These are phyloP conservation scores for Parmales sp. DNA, from an alignment of 108 stramenopile genomes.

Conservation along the genomic window DNA sequence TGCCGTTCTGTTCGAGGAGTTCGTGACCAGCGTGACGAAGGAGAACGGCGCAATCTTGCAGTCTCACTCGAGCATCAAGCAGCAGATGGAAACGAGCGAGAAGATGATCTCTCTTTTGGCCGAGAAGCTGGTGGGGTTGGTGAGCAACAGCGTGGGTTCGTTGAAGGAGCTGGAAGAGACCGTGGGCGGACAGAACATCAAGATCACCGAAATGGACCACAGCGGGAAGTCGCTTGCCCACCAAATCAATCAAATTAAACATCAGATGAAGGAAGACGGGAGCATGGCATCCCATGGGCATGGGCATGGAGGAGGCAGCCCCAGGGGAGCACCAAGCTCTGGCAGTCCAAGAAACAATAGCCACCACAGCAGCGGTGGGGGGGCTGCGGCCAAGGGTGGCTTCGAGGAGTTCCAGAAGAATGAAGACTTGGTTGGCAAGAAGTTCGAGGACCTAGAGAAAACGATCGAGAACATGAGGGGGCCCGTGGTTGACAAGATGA, in stretches of 20 bases:
- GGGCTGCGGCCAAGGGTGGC: too few species aligned
- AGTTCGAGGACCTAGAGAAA: too few species aligned
- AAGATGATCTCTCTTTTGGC: not conserved
- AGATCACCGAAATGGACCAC: not conserved
- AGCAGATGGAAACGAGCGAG: conserved; percentile 1
- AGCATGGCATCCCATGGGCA: too few species aligned
- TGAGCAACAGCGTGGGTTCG: not conserved
- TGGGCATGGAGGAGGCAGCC: too few species aligned
- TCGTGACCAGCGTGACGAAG: not conserved
- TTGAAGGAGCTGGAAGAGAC: conserved; percentile 2
- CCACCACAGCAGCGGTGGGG: too few species aligned
- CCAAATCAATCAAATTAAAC: not conserved
- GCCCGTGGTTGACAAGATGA: too few species aligned
- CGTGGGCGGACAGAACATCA: not conserved
- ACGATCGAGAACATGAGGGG: too few species aligned
- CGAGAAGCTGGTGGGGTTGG: not conserved
- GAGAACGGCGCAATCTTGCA: not conserved
- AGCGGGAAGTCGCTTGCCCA: not conserved
- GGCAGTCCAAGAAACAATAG: too few species aligned
- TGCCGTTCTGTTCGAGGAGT: conserved; percentile 5
- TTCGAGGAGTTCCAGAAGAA: too few species aligned
- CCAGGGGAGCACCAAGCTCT: too few species aligned
- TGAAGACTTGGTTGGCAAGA: too few species aligned
- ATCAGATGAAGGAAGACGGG: not conserved
- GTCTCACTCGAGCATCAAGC: not conserved